Base-by-base conservation (phyloP, 2,329 filamentous ascomycete species). In the Ceratocystiopsis minuta region DNA sequence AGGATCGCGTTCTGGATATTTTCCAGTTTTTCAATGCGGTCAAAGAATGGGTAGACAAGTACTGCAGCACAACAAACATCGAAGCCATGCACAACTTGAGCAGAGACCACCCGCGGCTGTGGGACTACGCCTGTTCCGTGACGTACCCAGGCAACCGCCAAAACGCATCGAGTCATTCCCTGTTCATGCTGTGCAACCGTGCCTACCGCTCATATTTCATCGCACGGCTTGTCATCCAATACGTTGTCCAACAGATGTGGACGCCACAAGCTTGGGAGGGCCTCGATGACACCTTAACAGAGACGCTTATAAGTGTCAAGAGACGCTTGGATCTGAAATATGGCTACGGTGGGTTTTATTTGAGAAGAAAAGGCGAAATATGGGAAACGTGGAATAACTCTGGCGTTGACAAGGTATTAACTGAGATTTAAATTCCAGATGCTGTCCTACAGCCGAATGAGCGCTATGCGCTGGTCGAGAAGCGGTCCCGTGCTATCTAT, bases 161-260 rank as follows among this genome's bases (percentile, higher is more conserved):
- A 17, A 54, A 57, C 17, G 49, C 56, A 2, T 49, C 55, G 6
- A 55, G 50, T 13, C 55, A 61, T 39, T 53, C 57, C 0, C 45
- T 51, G 36, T 52, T 49, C 35, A 52, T 65, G 11, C 49, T 64
- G 0, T 46, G 48, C n/a, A 54, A 59, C 42, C 43, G 45, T 5
- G 46, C 46, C 4, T 49, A 53, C 3, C 55, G 61, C 15, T 45
- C 47, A 3, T 59, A 54, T 48, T 59, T 64, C 34, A 48, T 63
- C n/a, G 53, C 59, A 43, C 55, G 62, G 35, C 53, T 65, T 36
- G 42, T 59, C 2, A 43, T 60, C 16, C 54, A 58, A 18, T 63
- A 60, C 42, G 51, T 62, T 5, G 47, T 58, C 16, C 48, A 55
- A 20, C 48, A 57, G 15, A 52, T 64, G 34, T 54, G 61, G 45